Percentiles rank a stretch among this genome's conserved stretches.
Conservation (phyloP, 441 rosid species). For the Populus trichocarpa region DNA sequence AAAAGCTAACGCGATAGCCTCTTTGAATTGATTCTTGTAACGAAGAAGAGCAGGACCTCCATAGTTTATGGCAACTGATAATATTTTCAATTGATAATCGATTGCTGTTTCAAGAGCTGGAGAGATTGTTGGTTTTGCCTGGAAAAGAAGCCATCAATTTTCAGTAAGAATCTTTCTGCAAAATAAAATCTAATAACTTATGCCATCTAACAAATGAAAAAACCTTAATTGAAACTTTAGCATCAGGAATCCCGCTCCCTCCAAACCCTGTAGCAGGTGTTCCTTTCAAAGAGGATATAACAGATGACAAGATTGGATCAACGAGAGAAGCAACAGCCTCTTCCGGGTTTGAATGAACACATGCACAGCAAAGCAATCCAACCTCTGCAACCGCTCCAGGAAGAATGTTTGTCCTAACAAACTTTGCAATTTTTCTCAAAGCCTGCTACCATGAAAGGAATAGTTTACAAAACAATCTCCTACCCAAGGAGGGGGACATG, state of each 20-base stretch:
- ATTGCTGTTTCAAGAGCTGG: slow-evolving; percentile 96
- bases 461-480: slow-evolving; percentile 12
- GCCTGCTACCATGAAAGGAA: slow-evolving; percentile 54
- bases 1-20: slow-evolving; percentile 79
- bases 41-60: slow-evolving; percentile 87
- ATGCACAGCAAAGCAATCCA: slow-evolving; percentile 98
- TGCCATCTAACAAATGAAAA: slow-evolving; percentile 17
- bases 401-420: slow-evolving; percentile 90
- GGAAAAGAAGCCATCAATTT: slow-evolving; percentile 27
- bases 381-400: slow-evolving; percentile 99
- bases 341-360: slow-evolving; percentile 92
- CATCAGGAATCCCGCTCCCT: slow-evolving; percentile 59
- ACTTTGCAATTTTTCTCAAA: slow-evolving; percentile 93
- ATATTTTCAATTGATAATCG: slow-evolving; percentile 88
- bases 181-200: slow-evolving; percentile 23
- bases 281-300: slow-evolving; percentile 84
- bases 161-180: slow-evolving; percentile 21
- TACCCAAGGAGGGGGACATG: background rate
- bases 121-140: slow-evolving; percentile 80
- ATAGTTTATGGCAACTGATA: slow-evolving; percentile 87
- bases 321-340: slow-evolving; percentile 87
- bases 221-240: slow-evolving; percentile 68
- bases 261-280: slow-evolving; percentile 91
- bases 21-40: slow-evolving; percentile 69
- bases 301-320: slow-evolving; percentile 80